Conservation (phyloP, 257 asterid species). For the Petunia axillaris region DNA sequence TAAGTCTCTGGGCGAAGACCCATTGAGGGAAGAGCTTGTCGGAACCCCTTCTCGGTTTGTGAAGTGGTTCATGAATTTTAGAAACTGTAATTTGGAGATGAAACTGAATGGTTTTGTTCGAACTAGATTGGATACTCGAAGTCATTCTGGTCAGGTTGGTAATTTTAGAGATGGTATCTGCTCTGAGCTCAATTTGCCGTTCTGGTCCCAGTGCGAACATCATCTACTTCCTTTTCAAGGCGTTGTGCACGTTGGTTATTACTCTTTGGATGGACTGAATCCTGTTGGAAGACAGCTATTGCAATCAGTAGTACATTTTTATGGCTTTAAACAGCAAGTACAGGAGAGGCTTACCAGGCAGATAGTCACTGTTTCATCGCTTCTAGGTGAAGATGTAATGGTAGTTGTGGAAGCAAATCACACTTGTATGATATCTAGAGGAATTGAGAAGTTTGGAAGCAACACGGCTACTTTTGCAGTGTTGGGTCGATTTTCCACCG, state of each 20-base stretch:
- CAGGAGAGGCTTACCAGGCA: constrained; percentile 96
- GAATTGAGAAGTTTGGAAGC: constrained; percentile 89
- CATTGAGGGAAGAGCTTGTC: constrained; percentile 70
- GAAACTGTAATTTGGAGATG: constrained; percentile 58
- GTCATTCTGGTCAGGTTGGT: constrained; percentile 36
- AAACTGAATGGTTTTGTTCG: constrained; percentile 54
- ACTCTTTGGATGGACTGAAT: constrained; percentile 41
- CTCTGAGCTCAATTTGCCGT: constrained; percentile 65
- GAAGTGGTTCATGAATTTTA: constrained; percentile 78
- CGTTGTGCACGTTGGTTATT: constrained; percentile 70
- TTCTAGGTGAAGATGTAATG: constrained; percentile 80
- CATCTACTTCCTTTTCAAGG: constrained; percentile 96
- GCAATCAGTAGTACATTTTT: constrained; percentile 78
- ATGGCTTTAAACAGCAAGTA: constrained; percentile 92
- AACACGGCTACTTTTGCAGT: constrained; percentile 88
- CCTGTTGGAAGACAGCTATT: constrained; percentile 58
- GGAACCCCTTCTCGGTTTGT: constrained; percentile 78
- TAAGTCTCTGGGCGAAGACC: constrained; percentile 74
- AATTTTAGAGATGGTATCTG: constrained; percentile 41
- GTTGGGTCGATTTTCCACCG: constrained; percentile 75
- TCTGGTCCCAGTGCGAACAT: constrained; percentile 94
- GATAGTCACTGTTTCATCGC: constrained; percentile 67
- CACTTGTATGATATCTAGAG: constrained; percentile 95
- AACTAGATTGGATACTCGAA: constrained; percentile 38
- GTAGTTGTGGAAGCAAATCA: constrained; percentile 92